Evolutionary conservation across 2,329 filamentous ascomycete species (phyloP), one percentile per base, ranked within the genome.

Genomic region (Coleophoma eucalyptorum): DNA sequence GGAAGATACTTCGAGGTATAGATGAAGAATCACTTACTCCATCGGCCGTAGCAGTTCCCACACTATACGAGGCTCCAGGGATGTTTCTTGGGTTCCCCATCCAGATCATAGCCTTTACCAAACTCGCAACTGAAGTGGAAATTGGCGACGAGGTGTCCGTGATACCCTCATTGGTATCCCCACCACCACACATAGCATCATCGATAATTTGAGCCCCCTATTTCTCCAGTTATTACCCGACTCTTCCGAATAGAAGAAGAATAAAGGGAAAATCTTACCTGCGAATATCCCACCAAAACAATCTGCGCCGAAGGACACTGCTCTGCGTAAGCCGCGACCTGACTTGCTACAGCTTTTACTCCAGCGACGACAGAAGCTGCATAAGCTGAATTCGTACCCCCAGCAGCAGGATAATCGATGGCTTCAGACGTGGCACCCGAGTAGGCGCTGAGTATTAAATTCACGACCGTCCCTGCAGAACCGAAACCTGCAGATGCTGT

Each of bases 81-180:
- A 72, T 67, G 59, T 79, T 79, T 52, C 80, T 73, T 1, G 83
- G 83, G 59, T 82, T 75, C 6, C 81, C 82, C 73, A 84, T 78
- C 61, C 83, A 78, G 57, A 86, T 83, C 11, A 75, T 78, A 0
- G 78, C 83, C 65, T 83, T 83, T 56, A 86, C 75, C 58, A 76
- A 73, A 3, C 65, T 67, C 6, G 80, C 66, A 4, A 77, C 76
- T 10, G 67, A 68, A 6, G 71, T 69, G 2, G 68, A 67, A 31
- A 76, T 62, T 43, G 65, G 62, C 5, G 64, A 64, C 0, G 72
- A 70, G 6, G 74, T 73, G 42, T 72, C 73, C 26, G 65, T 63
- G 49, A 76, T 65, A 55, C 73, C 72, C 43, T 66, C 59, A 44
- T 73, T 75, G 3, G 66, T 59, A 50, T 75, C 75, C 3, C 70